These are phyloP conservation scores for Trematosphaeria pertusa DNA, from an alignment of 2,329 filamentous ascomycete genomes.

Conservation along the genomic window DNA sequence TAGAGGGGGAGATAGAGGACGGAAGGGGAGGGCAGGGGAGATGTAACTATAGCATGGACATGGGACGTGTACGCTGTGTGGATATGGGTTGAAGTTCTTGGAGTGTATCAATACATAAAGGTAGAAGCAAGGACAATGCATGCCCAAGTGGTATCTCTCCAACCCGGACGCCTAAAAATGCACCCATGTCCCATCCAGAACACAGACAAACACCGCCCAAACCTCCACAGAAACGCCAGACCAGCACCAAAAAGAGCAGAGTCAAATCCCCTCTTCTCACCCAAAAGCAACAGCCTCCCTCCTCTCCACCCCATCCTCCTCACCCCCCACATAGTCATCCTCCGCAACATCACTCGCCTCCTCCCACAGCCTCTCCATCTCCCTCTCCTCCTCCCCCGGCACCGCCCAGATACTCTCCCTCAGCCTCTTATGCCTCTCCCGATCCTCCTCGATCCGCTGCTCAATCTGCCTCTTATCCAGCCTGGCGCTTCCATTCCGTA, in stretches of 20 bases:
- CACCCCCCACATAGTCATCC: conserved; percentile 79
- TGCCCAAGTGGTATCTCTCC: conserved; percentile 39
- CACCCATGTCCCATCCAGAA: no score
- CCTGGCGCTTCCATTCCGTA: conserved; percentile 51
- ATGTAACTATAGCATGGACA: no score
- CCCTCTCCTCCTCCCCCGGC: conserved; percentile 63
- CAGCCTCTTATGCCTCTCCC: conserved; percentile 90
- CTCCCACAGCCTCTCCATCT: conserved; percentile 84
- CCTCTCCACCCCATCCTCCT: conserved; percentile 73
- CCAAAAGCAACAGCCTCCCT: conserved; percentile 54
- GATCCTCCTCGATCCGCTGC: conserved; percentile 95
- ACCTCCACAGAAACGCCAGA: no score
- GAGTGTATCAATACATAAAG: conserved; percentile 36
- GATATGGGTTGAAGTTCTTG: conserved; percentile 39
- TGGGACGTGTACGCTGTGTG: conserved; percentile 44
- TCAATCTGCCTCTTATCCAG: conserved; percentile 90
- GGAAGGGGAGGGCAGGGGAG: background rate
- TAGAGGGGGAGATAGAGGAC: conserved; percentile 56
- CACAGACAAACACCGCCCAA: no score
- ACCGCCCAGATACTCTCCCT: conserved; percentile 95
- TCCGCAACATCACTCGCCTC: conserved; percentile 86
- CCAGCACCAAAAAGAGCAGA: no score
- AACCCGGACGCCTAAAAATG: conserved; percentile 37
- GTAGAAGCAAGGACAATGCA: conserved; percentile 27
- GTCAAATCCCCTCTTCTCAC: no score